Percentiles rank a stretch among this genome's conserved stretches.
Conservation (phyloP, 352 stramenopile genomes). For the Globisporangium nodosum region DNA sequence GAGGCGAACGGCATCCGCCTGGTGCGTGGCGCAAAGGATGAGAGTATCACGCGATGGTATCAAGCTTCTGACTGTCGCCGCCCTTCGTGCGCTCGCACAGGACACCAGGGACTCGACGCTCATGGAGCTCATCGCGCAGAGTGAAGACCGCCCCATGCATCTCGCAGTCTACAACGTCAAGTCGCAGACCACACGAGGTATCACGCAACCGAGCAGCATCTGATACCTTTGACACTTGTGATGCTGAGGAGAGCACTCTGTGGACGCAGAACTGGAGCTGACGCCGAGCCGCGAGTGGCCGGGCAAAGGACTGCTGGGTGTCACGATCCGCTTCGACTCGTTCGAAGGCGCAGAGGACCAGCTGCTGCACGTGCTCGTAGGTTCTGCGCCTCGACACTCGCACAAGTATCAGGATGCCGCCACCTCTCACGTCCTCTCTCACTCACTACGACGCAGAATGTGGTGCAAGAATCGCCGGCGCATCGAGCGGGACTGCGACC, state of each 20-base stretch:
- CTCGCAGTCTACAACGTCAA: conserved; percentile 81
- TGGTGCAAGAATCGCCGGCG: conserved; percentile 87
- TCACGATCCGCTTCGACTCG: conserved; percentile 97
- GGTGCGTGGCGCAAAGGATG: conserved; percentile 20
- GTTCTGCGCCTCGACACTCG: neutral
- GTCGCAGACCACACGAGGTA: conserved; percentile 56
- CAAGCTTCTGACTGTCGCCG: neutral
- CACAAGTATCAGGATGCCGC: no score
- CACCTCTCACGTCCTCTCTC: neutral
- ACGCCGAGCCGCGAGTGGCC: conserved; percentile 91
- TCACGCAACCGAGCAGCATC: neutral
- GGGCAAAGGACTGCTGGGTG: conserved; percentile 93
- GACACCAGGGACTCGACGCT: conserved; percentile 86
- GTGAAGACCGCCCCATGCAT: conserved; percentile 67
- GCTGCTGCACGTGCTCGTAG: conserved; percentile 91
- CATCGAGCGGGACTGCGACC: conserved; percentile 85
- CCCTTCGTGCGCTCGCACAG: conserved; percentile 9
- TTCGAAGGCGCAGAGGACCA: conserved; percentile 95
- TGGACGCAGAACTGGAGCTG: conserved; percentile 59
- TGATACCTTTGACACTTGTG: neutral
- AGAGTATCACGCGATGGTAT: neutral
- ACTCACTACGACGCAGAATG: conserved; percentile 34
- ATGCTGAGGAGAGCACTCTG: no score
- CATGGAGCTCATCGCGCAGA: conserved; percentile 90
- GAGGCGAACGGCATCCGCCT: conserved; percentile 89